A percentile compares a stretch with the other conserved stretches of the same genome.
Evolutionary conservation across 371 early-diverging fungal genomes (phyloP).

Genomic region (Syncephalastrum monosporum): DNA sequence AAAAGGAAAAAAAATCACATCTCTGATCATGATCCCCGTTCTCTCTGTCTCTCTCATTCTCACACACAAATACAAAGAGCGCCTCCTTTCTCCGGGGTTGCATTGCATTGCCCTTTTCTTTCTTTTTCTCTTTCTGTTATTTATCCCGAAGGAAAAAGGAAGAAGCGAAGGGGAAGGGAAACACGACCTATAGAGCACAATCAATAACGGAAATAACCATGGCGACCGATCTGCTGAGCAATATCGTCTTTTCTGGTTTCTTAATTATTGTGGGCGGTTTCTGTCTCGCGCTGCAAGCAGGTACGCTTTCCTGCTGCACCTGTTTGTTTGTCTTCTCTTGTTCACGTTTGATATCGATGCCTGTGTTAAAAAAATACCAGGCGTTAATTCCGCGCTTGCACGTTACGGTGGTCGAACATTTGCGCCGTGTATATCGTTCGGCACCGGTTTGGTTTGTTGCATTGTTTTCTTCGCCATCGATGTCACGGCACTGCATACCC

Average conservation of each 20-base stretch:
- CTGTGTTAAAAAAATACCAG: not conserved
- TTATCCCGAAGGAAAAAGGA: not conserved
- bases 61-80: too few species aligned
- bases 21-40: too few species aligned
- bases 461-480: constrained; percentile 34
- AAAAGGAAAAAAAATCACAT: too few species aligned
- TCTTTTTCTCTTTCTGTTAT: not conserved
- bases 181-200: not conserved
- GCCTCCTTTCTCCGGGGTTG: too few species aligned
- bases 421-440: constrained; percentile 26
- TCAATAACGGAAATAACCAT: not conserved
- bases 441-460: constrained; percentile 18
- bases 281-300: constrained; percentile 27
- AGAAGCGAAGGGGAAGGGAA: not conserved
- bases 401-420: constrained; percentile 28
- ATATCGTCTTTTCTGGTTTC: constrained; percentile 21
- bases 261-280: constrained; percentile 23
- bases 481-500: constrained; percentile 17
- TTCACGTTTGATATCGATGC: too few species aligned
- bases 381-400: constrained; percentile 21
- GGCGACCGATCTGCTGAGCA: constrained; percentile 21
- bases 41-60: too few species aligned
- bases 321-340: too few species aligned
- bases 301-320: constrained; percentile 4
- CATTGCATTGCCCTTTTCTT: constrained; percentile 2